Base-by-base conservation (phyloP, 495 filamentous ascomycete species). In the Aeminium ludgeri region DNA sequence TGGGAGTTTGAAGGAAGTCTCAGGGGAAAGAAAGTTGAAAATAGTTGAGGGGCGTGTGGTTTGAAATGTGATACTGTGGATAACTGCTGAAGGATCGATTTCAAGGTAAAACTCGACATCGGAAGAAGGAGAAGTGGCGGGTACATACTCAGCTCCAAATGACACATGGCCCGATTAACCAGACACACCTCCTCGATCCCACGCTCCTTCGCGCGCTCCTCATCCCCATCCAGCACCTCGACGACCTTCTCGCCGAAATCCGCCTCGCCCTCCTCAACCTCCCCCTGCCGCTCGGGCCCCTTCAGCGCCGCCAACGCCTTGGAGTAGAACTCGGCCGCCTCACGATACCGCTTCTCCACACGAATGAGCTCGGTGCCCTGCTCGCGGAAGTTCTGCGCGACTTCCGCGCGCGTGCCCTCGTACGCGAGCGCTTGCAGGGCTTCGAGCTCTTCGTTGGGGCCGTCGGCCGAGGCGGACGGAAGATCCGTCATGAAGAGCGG, bases 401-500 rank as follows among this genome's bases (percentile, higher is more conserved):
- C 75, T 55, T 97, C 91, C 10, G 71, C 68, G 8, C 82, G 73
- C 0, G 83, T 86, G 32, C 89, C 91, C 57, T 97, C 89, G 51
- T 93, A 94, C 25, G 83, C 81, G 10, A 97, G 63, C 1, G 91
- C 91, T 47, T 78, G 77, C 25, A 97, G 60, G 0, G 91, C 89
- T 51, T 93, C 84, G 6, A 94, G 65, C 44, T 79, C 73, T 33
- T 75, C 56, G 54, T 93, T 94, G 29, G 77, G 72, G 37, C 51
- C 70, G 18, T 67, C 46, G 17, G 48, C 53, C 11, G 44, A 52
- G 35, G 50, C 70, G 18, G 66, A 68, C 46, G 84, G 80, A 10
- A 95, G 70, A 46, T 78, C 71, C 5, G 82, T 95, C 89, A 97
- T 97, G 65, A 97, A 97, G 20, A 97, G 66, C 5, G 91, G 89